Evolutionary conservation across 768 basidiomycete genomes (phyloP).

Genomic region (Imleria badia): DNA sequence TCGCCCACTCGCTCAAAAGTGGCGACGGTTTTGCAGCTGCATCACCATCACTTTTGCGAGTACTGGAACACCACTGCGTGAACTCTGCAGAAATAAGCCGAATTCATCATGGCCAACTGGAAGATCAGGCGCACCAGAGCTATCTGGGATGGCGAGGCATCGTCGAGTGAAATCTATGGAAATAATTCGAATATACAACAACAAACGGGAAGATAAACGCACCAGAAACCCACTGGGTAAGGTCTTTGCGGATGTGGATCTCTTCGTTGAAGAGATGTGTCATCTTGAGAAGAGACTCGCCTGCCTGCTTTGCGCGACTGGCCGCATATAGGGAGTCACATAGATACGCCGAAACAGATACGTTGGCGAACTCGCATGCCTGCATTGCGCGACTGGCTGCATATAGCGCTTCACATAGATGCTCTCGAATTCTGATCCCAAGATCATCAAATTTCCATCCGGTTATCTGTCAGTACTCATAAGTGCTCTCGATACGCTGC

Average conservation of each 20-base stretch:
- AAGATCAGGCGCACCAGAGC: no score
- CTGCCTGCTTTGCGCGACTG: background rate
- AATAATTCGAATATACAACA: background rate
- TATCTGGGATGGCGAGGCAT: background rate
- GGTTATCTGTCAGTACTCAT: background rate
- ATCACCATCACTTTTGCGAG: no score
- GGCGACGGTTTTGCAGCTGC: no score
- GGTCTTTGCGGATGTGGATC: background rate
- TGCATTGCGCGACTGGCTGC: background rate
- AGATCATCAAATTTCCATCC: slow-evolving; percentile 10
- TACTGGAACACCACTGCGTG: no score
- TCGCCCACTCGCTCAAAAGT: background rate
- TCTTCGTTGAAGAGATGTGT: background rate
- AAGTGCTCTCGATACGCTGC: no score
- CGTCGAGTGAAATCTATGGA: background rate
- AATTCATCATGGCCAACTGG: no score
- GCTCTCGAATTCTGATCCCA: background rate
- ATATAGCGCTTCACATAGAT: slow-evolving; percentile 8
- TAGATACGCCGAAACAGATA: no score
- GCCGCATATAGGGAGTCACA: no score
- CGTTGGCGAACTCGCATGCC: no score
- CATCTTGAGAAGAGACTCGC: background rate
- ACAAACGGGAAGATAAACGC: background rate
- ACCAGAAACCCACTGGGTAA: background rate
- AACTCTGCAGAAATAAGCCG: no score